Evolutionary conservation across 352 stramenopile genomes (phyloP), one percentile per base, ranked within the genome.

Genomic region (Albugo laibachii): DNA sequence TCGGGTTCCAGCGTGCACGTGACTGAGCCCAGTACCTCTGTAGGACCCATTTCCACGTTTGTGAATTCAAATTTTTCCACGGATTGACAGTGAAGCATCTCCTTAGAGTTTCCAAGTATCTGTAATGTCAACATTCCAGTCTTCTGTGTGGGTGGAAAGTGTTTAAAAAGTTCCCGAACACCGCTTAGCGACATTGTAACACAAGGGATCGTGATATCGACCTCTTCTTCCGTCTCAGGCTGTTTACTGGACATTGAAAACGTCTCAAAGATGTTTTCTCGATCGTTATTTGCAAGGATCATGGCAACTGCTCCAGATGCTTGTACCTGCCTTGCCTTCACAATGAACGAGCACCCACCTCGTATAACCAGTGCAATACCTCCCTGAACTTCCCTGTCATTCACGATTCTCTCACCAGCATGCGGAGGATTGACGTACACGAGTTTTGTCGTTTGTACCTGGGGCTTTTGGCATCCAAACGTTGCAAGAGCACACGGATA

Each of bases 181-280:
- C 77, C 66, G 2, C 55, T 53, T 21, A 82, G 52, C 61, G 67
- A 75, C 66, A 82, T 82, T 63, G 74, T 82, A 14, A 77, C 63
- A 24, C 69, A 82, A 10, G 69, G 67, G 13, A 82, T 74, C 36
- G 51, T 53, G 44, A 80, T 61, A 1, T 18, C 4, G 3, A 41
- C 38, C 4, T 52, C 44, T 11, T 65, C 52, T 0, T 56, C 50
- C 3, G 58, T 53, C 15, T 57, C 47, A 3, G 50, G 51, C 15
- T 66, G 59, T 15, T 62, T 53, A 18, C 43, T 46, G 2, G 58
- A 63, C 69, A 82, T 80, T 3, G 69, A 75, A 52, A 82, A 82
- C 43, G 66, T 62, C 5, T 57, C 61, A 14, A 76, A 67, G 10
- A 62, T 59, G 53, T 75, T 66, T 42, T 78, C 69, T 34, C 67